phyloP scores from a whole-genome alignment of 148 eudicot genomes.

The Cornus controversa region DNA sequence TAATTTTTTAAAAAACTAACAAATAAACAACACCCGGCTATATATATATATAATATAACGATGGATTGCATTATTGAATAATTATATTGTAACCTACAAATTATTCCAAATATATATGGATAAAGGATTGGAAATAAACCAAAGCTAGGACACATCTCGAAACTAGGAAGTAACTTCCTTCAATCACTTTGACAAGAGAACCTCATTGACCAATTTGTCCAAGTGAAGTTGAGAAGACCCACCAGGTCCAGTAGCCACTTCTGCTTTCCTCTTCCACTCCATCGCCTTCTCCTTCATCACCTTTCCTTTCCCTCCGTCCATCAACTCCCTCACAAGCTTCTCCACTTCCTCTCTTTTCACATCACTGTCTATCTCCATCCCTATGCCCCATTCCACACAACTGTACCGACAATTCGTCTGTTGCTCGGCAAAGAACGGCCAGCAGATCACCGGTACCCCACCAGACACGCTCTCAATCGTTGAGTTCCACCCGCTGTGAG shows the following conservation, averaged over 20 bases:
- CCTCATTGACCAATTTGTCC: conserved; percentile 26
- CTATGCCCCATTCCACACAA: conserved; percentile 33
- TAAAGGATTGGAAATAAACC: too few species aligned
- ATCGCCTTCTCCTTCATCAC: conserved; percentile 28
- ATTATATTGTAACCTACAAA: too few species aligned
- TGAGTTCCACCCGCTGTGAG: conserved; percentile 19
- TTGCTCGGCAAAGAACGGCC: conserved; percentile 46
- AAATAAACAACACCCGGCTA: too few species aligned
- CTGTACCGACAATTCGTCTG: conserved; percentile 35
- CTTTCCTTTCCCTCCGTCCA: conserved; percentile 36
- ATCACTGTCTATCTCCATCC: conserved; percentile 34
- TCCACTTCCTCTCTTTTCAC: conserved; percentile 33
- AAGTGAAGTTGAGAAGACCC: conserved; percentile 37
- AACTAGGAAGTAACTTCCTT: too few species aligned
- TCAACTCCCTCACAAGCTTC: conserved; percentile 31
- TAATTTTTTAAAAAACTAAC: too few species aligned
- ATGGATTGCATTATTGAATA: too few species aligned
- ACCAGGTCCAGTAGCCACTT: conserved; percentile 22
- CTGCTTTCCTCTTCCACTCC: conserved; percentile 37
- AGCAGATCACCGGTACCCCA: conserved; percentile 40
- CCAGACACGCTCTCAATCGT: conserved; percentile 23
- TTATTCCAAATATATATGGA: too few species aligned
- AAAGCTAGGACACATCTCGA: too few species aligned
- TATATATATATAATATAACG: too few species aligned
- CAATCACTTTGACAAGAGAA: conserved; percentile 10